Percentiles rank a stretch among this genome's conserved stretches.
Conservation (phyloP, 768 basidiomycete species). For the Suillus variegatus region DNA sequence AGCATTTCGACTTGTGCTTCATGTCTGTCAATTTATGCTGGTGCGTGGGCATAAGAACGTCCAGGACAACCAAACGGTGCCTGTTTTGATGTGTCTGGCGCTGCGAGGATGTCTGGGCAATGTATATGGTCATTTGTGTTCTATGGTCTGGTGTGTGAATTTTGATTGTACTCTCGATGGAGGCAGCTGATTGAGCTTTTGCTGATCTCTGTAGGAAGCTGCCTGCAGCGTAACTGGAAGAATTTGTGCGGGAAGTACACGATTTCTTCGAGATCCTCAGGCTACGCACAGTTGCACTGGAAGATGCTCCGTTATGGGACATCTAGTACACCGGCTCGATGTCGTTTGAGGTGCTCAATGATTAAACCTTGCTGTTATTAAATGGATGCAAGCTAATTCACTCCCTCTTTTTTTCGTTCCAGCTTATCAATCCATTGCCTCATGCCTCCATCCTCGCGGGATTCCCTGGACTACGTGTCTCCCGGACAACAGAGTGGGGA, state of each 20-base stretch:
- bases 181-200: background rate
- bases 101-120: slow-evolving; percentile 45
- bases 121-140: slow-evolving; percentile 46
- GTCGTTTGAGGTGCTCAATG: slow-evolving; percentile 58
- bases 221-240: slow-evolving; percentile 29
- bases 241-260: slow-evolving; percentile 39
- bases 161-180: slow-evolving; percentile 17
- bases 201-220: slow-evolving; percentile 42
- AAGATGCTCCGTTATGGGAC: slow-evolving; percentile 60
- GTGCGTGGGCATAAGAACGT: slow-evolving; percentile 44
- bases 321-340: slow-evolving; percentile 71
- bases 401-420: background rate
- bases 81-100: slow-evolving; percentile 45
- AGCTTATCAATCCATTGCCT: slow-evolving; percentile 73
- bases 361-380: background rate
- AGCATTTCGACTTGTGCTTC: slow-evolving; percentile 48
- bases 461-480: slow-evolving; percentile 51
- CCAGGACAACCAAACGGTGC: slow-evolving; percentile 27
- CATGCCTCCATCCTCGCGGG: slow-evolving; percentile 63
- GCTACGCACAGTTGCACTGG: slow-evolving; percentile 44
- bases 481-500: slow-evolving; percentile 7
- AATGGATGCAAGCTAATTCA: slow-evolving; percentile 5
- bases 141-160: slow-evolving; percentile 46
- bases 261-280: slow-evolving; percentile 42
- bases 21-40: slow-evolving; percentile 46